Conservation (phyloP, 202 grass and related monocot species). For the Setaria viridis region DNA sequence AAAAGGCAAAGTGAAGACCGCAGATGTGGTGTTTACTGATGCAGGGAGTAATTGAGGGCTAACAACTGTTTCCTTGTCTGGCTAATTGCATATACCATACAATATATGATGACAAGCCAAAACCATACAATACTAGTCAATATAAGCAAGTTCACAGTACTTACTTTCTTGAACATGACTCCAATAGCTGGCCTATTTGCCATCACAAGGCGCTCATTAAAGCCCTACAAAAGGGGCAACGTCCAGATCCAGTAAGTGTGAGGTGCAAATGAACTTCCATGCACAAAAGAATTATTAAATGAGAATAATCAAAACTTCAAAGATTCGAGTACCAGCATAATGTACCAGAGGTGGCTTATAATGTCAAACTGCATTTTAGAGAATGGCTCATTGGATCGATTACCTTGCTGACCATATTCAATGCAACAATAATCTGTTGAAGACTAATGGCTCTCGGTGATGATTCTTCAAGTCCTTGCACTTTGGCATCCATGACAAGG, state of each 20-base stretch:
- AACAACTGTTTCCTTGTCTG: constrained; percentile 1
- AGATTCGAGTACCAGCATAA: constrained; percentile 7
- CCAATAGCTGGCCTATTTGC: constrained; percentile 79
- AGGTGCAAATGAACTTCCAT: constrained; percentile 12
- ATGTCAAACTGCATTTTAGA: constrained; percentile 22
- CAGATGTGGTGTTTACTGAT: constrained; percentile 13
- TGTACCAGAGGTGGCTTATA: not conserved
- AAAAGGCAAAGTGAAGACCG: constrained; percentile 23
- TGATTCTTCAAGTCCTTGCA: constrained; percentile 69
- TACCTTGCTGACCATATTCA: constrained; percentile 98
- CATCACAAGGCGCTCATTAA: constrained; percentile 89
- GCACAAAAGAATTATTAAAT: constrained; percentile 17
- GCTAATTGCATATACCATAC: constrained; percentile 44
- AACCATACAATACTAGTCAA: not conserved
- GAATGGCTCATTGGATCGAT: constrained; percentile 14
- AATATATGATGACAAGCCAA: constrained; percentile 32
- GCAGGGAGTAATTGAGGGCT: not conserved
- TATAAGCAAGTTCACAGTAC: constrained; percentile 35
- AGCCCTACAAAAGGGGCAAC: constrained; percentile 66
- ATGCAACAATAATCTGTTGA: constrained; percentile 91
- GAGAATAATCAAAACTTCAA: constrained; percentile 18
- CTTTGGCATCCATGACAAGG: constrained; percentile 77
- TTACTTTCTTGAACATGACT: constrained; percentile 91
- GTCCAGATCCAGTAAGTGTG: constrained; percentile 34
- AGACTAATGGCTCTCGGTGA: constrained; percentile 56